Conservation (phyloP, 2,329 filamentous ascomycete species). For the Aspergillus amoenus region DNA sequence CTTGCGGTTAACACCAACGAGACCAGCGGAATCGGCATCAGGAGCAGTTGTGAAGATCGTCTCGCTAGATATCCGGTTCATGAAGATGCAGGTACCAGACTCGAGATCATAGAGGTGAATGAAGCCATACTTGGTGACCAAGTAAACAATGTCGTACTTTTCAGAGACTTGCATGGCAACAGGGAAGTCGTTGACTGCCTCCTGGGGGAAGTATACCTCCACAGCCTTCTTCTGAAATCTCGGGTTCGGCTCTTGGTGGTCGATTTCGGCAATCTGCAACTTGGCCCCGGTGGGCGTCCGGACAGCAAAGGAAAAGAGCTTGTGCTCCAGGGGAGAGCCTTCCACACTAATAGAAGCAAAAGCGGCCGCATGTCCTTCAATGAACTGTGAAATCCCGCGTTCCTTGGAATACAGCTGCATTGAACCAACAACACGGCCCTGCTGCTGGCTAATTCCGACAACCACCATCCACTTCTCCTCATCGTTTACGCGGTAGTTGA, state of each 20-base stretch:
- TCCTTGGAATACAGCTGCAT: constrained; percentile 98
- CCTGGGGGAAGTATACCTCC: constrained; percentile 94
- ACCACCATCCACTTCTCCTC: constrained; percentile 99
- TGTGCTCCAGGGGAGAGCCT: constrained; percentile 84
- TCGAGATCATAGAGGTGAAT: constrained; percentile 98
- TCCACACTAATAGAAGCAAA: constrained; percentile 90
- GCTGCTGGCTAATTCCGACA: constrained; percentile 90
- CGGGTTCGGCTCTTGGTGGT: constrained; percentile 86
- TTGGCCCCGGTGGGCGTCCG: constrained; percentile 87
- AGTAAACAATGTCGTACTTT: constrained; percentile 94
- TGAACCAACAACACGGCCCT: constrained; percentile 88
- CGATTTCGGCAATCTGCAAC: constrained; percentile 95
- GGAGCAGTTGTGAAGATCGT: constrained; percentile 94
- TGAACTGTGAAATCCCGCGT: constrained; percentile 93
- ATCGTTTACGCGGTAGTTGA: constrained; percentile 95
- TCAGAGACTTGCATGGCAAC: constrained; percentile 96
- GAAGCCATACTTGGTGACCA: constrained; percentile 98
- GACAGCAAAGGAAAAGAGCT: constrained; percentile 95
- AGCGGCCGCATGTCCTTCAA: constrained; percentile 93
- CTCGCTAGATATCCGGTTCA: constrained; percentile 99
- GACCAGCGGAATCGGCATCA: constrained; percentile 80
- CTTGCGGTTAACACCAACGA: constrained; percentile 95
- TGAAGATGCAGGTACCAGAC: constrained; percentile 92
- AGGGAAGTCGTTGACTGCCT: constrained; percentile 95
- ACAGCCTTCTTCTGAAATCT: constrained; percentile 93